Conservation (phyloP, 192 early-diverging fungal genomes). For the Coemansia sp. region DNA sequence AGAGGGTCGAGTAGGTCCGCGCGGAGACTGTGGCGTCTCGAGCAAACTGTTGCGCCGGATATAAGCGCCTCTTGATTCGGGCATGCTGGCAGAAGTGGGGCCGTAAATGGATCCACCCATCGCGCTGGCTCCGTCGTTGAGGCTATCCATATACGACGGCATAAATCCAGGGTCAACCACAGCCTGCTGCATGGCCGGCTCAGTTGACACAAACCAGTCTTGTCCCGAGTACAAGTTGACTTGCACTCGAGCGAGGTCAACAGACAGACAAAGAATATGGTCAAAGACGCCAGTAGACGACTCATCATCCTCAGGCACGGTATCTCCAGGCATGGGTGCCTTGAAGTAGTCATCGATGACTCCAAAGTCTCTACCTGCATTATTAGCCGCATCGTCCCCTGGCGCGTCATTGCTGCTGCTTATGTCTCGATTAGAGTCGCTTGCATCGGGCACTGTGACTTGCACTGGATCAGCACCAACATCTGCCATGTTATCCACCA, state of each 20-base stretch:
- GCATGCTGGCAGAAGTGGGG: constrained; percentile 41
- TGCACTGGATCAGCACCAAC: neutral
- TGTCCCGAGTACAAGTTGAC: constrained; percentile 50
- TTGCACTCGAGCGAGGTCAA: constrained; percentile 46
- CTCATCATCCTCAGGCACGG: constrained; percentile 21
- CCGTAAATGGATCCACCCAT: constrained; percentile 15
- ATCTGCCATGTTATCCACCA: neutral
- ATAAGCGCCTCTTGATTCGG: constrained; percentile 26
- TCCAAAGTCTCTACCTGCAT: constrained; percentile 13
- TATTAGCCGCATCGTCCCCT: neutral
- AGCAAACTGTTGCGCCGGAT: constrained; percentile 20
- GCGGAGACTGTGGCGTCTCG: constrained; percentile 25
- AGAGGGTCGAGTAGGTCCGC: neutral
- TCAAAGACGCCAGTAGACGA: neutral
- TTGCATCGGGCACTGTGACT: neutral
- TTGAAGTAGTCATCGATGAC: constrained; percentile 55
- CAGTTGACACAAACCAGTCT: constrained; percentile 44
- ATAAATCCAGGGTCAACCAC: constrained; percentile 27
- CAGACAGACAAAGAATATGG: constrained; percentile 21
- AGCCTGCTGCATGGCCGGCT: constrained; percentile 5
- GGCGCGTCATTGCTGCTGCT: neutral
- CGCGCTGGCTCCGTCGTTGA: constrained; percentile 21
- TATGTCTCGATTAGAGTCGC: neutral
- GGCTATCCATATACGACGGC: constrained; percentile 44
- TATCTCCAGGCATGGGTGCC: constrained; percentile 30